Evolutionary conservation across 371 early-diverging fungal genomes (phyloP).

Genomic region (Circinella minor): DNA sequence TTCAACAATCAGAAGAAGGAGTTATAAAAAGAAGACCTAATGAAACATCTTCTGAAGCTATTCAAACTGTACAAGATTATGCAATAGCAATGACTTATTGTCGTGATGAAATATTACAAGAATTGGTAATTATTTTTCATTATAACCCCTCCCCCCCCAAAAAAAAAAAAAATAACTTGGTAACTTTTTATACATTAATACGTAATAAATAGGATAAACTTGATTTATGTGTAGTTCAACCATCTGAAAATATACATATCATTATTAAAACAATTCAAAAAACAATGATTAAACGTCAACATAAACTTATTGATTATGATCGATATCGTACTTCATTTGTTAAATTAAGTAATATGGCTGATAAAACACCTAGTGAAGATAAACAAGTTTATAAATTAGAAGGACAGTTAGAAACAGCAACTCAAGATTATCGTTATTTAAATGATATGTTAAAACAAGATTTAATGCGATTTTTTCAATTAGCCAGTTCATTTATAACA

Average conservation of each 20-base stretch:
- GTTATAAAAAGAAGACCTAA: conserved; percentile 41
- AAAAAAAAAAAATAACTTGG: no score
- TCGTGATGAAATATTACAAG: conserved; percentile 66
- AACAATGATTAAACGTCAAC: conserved; percentile 70
- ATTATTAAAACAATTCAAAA: conserved; percentile 66
- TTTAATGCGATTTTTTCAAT: conserved; percentile 62
- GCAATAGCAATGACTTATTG: conserved; percentile 62
- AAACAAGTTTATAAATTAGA: conserved; percentile 65
- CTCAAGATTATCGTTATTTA: conserved; percentile 65
- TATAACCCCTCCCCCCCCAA: not conserved
- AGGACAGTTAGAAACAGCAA: conserved; percentile 61
- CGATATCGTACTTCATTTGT: conserved; percentile 62
- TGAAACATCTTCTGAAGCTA: conserved; percentile 54
- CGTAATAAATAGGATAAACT: conserved; percentile 68
- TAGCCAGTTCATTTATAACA: conserved; percentile 59
- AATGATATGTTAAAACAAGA: conserved; percentile 68
- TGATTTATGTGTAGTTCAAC: conserved; percentile 54
- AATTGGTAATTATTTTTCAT: conserved; percentile 56
- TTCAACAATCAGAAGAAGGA: conserved; percentile 34
- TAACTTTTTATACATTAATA: no score
- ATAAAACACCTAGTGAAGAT: conserved; percentile 64
- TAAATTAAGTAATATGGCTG: conserved; percentile 63
- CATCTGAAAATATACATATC: conserved; percentile 47
- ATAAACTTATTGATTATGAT: conserved; percentile 81
- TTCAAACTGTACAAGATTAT: conserved; percentile 67